Base-by-base conservation (phyloP, 345 rosid species). In the Citrus glauca region DNA sequence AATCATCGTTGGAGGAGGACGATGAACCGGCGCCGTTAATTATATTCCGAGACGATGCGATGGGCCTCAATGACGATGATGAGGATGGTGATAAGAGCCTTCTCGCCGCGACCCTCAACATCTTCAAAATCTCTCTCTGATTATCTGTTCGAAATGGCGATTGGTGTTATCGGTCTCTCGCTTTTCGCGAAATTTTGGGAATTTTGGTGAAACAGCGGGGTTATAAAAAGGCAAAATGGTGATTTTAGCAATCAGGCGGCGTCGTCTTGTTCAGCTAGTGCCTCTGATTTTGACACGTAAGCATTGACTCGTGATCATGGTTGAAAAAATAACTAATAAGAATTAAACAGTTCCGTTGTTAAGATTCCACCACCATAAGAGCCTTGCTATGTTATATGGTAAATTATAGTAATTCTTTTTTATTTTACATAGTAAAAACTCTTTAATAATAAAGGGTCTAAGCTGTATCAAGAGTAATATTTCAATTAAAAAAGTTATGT, bases 61-160 rank as follows among this genome's bases (percentile, higher is more conserved):
- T 33, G 59, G 87, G 77, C 84, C 84, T 79, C 88, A 86, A 82
- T 45, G 85, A 60, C 8, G 82, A 74, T n/a, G 87, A 35, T 27
- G 86, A 83, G 6, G 82, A 77, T 20, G 79, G 77, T 62, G 87
- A 82, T 45, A 85, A 80, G 48, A 90, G 81, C 85, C 90, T 86
- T 83, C 87, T 84, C 66, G 80, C 81, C 22, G 88, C 87, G 5
- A 80, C 87, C 66, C 91, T 75, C 81, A 88, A 77, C 93, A 90
- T 89, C 71, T 78, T 80, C 61, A 55, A 11, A 73, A 7, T 27
- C 28, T 75, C 19, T 4, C 22, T 53, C n/a, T 2, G 57, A 55
- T 4, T 22, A 20, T 42, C 73, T 66, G 17, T 25, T 72, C 60
- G 32, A 64, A 50, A 78, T 61, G 60, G 55, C 35, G 16, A 64